Conservation (phyloP, 768 basidiomycete genomes). For the Exsudoporus frostii region DNA sequence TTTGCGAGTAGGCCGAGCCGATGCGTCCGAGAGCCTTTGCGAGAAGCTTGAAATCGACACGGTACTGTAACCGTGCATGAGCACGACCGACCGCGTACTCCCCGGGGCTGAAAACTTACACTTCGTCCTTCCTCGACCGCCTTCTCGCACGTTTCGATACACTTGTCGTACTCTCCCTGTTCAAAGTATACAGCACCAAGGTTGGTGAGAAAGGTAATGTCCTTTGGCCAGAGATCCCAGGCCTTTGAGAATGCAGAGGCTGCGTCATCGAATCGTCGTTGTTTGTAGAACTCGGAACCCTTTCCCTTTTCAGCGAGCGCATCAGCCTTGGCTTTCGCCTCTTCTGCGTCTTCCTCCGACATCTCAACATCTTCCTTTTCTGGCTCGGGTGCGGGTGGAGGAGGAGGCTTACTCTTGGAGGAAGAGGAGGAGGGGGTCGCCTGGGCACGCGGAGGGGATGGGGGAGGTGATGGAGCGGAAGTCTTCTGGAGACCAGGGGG, state of each 20-base stretch:
- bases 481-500: constrained; percentile 53
- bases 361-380: constrained; percentile 65
- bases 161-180: constrained; percentile 86
- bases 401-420: constrained; percentile 37
- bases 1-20: constrained; percentile 81
- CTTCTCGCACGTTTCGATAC: constrained; percentile 89
- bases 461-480: constrained; percentile 20
- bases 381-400: constrained; percentile 35
- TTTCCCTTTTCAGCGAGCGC: constrained; percentile 78
- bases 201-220: constrained; percentile 92
- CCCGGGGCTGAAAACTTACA: constrained; percentile 36
- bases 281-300: constrained; percentile 83
- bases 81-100: background rate
- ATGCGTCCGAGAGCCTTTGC: constrained; percentile 93
- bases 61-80: constrained; percentile 46
- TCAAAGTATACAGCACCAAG: constrained; percentile 90
- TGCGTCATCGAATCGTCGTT: constrained; percentile 77
- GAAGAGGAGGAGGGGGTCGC: constrained; percentile 42
- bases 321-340: constrained; percentile 69
- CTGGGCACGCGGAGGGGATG: constrained; percentile 28
- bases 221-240: constrained; percentile 92
- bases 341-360: constrained; percentile 62
- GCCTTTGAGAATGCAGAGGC: constrained; percentile 75
- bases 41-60: constrained; percentile 92
- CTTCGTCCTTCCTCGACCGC: constrained; percentile 94